Evolutionary conservation across 2,329 filamentous ascomycete genomes (phyloP).

Genomic region (Immersiporthe knoxdaviesiana): DNA sequence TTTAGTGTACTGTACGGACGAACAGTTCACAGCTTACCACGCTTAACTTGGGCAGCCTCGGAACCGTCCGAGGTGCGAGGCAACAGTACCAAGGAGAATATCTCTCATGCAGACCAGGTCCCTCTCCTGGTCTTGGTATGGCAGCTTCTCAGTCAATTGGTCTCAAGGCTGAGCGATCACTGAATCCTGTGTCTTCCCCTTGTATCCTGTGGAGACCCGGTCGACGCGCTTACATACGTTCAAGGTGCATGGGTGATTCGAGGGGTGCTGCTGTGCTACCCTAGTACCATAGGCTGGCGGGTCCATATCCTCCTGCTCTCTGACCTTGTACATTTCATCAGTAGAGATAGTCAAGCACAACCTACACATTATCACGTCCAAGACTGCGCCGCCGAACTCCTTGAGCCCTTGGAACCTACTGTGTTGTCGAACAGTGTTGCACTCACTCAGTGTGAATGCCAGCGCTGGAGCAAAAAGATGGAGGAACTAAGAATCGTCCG

Average conservation of each 20-base stretch:
- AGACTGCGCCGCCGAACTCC: not conserved
- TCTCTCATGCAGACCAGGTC: not conserved
- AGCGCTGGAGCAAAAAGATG: slow-evolving; percentile 10
- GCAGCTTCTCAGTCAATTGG: not conserved
- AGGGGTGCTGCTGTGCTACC: not conserved
- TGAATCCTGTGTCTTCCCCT: not conserved
- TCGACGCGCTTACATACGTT: not conserved
- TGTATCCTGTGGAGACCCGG: not conserved
- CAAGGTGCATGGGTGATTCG: not conserved
- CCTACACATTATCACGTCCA: not conserved
- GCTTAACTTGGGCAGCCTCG: not conserved
- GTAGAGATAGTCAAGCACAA: not conserved
- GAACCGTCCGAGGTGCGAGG: not conserved
- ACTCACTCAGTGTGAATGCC: not conserved
- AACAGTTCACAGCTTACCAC: not conserved
- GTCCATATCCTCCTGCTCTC: not conserved
- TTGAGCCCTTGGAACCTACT: not conserved
- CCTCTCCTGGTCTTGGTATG: not conserved
- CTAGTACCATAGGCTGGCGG: not conserved
- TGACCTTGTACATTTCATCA: not conserved
- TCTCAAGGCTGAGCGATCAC: not conserved
- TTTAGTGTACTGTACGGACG: not conserved
- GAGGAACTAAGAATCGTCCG: slow-evolving; percentile 24
- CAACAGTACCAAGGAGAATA: not conserved
- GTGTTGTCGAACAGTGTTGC: not conserved